Conservation (phyloP, 2,329 filamentous ascomycete species). For the Colletotrichum noveboracense region DNA sequence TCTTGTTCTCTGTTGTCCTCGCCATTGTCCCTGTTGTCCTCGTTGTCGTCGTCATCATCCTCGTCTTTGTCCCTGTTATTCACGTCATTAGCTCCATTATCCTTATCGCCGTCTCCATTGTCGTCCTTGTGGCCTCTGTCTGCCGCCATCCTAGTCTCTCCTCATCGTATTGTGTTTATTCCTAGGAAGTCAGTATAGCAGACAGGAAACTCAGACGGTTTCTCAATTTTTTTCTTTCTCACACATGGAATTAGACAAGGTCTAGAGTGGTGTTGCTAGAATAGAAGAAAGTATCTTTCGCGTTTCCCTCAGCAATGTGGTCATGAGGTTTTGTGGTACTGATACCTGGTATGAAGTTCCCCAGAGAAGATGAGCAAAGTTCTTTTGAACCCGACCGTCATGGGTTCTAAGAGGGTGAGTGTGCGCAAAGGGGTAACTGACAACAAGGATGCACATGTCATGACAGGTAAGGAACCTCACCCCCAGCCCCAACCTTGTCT, state of each 20-base stretch:
- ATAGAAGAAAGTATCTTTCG: too few species aligned
- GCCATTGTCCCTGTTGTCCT: too few species aligned
- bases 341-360: background rate
- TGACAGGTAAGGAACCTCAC: background rate
- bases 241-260: background rate
- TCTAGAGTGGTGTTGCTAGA: background rate
- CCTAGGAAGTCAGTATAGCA: background rate
- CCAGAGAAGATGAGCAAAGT: background rate
- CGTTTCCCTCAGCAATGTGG: background rate
- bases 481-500: background rate
- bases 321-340: background rate
- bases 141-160: background rate
- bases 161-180: background rate
- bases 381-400: background rate
- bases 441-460: background rate
- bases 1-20: too few species aligned
- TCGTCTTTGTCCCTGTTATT: background rate
- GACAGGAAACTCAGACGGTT: background rate
- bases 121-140: background rate
- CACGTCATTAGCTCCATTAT: background rate
- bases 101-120: background rate
- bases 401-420: background rate
- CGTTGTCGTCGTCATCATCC: background rate
- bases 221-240: too few species aligned
- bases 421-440: background rate